phyloP scores from a whole-genome alignment of 768 basidiomycete species.

The Termitomyces sp. region DNA sequence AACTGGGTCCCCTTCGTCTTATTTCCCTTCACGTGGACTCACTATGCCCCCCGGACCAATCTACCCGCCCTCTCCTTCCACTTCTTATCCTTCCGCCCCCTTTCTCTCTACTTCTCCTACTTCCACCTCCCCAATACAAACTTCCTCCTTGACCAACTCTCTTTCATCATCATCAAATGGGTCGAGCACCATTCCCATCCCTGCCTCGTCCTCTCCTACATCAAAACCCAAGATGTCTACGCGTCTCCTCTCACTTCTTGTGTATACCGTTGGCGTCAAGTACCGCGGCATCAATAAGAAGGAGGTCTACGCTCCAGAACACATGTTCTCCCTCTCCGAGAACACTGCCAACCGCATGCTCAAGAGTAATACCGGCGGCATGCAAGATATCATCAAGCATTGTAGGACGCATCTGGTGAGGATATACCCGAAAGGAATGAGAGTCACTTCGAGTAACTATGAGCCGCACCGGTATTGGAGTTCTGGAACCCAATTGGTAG shows the following conservation, averaged over 20 bases:
- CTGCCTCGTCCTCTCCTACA: conserved; percentile 16
- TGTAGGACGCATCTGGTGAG: conserved; percentile 81
- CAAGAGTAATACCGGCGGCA: conserved; percentile 30
- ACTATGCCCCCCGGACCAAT: conserved; percentile 1
- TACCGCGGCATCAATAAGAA: conserved; percentile 91
- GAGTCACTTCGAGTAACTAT: conserved; percentile 85
- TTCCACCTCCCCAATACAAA: not conserved
- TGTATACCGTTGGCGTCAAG: conserved; percentile 96
- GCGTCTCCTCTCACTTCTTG: conserved; percentile 70
- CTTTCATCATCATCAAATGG: conserved; percentile 1
- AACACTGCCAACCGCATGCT: conserved; percentile 73
- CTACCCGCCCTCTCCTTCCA: not conserved
- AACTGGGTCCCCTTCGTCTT: not conserved
- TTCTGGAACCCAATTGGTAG: conserved; percentile 85
- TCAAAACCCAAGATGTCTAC: conserved; percentile 70
- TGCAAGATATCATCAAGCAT: conserved; percentile 71
- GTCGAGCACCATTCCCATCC: conserved; percentile 11
- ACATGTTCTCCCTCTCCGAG: conserved; percentile 93
- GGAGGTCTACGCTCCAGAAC: conserved; percentile 77
- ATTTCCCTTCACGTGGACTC: not conserved
- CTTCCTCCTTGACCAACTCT: not conserved
- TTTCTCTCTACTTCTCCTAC: not conserved
- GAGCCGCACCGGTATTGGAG: conserved; percentile 91
- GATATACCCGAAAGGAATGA: conserved; percentile 82
- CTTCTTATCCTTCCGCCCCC: not conserved